These are phyloP conservation scores for Cladobotryum protrusum DNA, from an alignment of 2,329 filamentous ascomycete species.

Conservation along the genomic window DNA sequence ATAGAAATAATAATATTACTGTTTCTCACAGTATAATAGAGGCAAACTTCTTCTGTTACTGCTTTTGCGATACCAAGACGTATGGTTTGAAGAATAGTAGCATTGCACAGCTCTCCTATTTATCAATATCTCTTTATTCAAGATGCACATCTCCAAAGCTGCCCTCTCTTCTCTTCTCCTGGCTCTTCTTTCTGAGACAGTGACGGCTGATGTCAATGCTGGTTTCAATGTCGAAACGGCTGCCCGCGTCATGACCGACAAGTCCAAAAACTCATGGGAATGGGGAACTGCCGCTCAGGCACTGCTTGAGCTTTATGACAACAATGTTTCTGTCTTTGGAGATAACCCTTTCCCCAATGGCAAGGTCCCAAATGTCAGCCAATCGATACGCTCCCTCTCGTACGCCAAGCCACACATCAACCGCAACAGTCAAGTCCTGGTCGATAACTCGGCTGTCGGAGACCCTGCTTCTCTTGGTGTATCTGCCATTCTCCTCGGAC, in stretches of 20 bases:
- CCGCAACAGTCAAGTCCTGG: conserved; percentile 9
- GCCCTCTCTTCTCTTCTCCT: too few species aligned
- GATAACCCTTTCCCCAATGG: conserved; percentile 12
- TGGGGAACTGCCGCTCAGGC: conserved; percentile 14
- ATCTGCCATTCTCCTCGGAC: conserved; percentile 12
- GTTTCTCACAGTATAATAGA: too few species aligned
- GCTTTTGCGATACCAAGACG: too few species aligned
- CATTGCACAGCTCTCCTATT: too few species aligned
- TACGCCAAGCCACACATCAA: conserved; percentile 12
- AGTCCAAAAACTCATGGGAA: conserved; percentile 13
- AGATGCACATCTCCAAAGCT: too few species aligned
- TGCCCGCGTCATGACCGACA: conserved; percentile 9
- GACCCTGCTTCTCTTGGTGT: conserved; percentile 14
- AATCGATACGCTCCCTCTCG: conserved; percentile 1
- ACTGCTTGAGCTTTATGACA: conserved; percentile 13
- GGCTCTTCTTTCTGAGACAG: too few species aligned
- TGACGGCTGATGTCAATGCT: conserved; percentile 6
- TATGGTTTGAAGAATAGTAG: too few species aligned
- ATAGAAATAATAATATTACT: too few species aligned
- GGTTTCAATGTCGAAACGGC: conserved; percentile 11
- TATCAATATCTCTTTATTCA: too few species aligned
- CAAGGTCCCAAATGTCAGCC: conserved; percentile 7
- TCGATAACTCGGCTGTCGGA: conserved; percentile 8
- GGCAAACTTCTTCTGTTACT: too few species aligned
- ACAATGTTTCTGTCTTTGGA: conserved; percentile 13